Evolutionary conservation across 192 early-diverging fungal genomes (phyloP).

Genomic region (Podila clonocystis): DNA sequence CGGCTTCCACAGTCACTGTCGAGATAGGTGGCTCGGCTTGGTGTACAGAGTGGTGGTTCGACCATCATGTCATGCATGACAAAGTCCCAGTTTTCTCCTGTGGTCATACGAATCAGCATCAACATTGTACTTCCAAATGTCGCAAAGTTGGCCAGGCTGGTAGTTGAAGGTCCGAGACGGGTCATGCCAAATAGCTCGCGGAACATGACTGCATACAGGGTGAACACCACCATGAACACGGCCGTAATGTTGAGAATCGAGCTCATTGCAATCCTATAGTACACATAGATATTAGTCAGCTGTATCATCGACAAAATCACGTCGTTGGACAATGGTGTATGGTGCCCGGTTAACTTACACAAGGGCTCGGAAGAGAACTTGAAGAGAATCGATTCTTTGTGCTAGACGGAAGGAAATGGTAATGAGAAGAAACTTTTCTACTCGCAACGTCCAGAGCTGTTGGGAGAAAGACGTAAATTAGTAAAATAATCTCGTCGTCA

Average conservation of each 20-base stretch:
- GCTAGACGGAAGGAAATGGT: conserved; percentile 47
- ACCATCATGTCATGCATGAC: conserved; percentile 70
- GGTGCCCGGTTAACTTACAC: conserved; percentile 18
- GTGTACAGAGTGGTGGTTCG: conserved; percentile 58
- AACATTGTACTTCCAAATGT: conserved; percentile 59
- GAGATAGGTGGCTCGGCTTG: conserved; percentile 48
- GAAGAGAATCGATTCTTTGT: conserved; percentile 46
- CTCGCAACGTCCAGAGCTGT: conserved; percentile 36
- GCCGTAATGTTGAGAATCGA: conserved; percentile 66
- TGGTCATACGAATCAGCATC: conserved; percentile 63
- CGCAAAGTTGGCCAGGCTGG: conserved; percentile 60
- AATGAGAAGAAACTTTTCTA: conserved; percentile 44
- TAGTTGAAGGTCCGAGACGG: conserved; percentile 57
- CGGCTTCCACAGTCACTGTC: conserved; percentile 63
- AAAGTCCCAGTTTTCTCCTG: conserved; percentile 69
- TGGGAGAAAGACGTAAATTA: background rate
- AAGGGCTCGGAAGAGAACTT: conserved; percentile 41
- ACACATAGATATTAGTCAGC: background rate
- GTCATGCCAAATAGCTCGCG: conserved; percentile 70
- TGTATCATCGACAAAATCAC: background rate
- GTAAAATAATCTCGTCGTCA: background rate
- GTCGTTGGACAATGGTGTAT: background rate
- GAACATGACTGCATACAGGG: conserved; percentile 66
- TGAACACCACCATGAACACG: conserved; percentile 65
- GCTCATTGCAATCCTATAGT: conserved; percentile 37